Base-by-base conservation (phyloP, 1,284 basidiomycete genomes). In the Sporisorium sorghi region DNA sequence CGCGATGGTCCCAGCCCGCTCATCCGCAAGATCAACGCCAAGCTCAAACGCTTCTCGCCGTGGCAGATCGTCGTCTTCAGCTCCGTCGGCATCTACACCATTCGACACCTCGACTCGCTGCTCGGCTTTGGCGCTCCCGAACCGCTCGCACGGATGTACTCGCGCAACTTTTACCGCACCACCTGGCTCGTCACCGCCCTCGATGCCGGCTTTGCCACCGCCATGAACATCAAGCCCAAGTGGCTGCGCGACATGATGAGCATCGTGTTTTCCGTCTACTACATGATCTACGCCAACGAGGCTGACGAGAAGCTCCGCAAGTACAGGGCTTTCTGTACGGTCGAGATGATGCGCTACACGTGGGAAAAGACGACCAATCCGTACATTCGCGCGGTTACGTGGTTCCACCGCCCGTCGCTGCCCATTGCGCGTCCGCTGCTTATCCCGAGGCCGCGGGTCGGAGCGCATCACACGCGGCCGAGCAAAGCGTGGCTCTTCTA, bases 301-400 rank as follows among this genome's bases (percentile, higher is more conserved):
- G 96, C 91, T 0, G 96, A 99, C 77, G 82, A 83, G 58, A 83
- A 97, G 93, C 88, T 99, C 50, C 90, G 94, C 63, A 89, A 91
- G 69, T 97, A 92, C 83, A 88, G 96, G 76, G 94, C 94, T 24
- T 90, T 96, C 1, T 94, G 94, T 60, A 97, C 94, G 0, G 90
- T 98, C 28, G 95, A 98, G 85, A 94, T 98, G 91, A 89, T 99
- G 40, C 89, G 96, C 10, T 88, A 89, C 11, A 97, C 94, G 9
- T 98, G 96, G 96, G 93, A 97, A 85, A 99, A 99, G 87, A 93
- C 93, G 0, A 89, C 88, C 10, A 97, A 98, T 85, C 95, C 94
- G 64, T 93, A 94, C 86, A 87, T 97, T 69, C 90, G 91, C 35
- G 85, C 90, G 23, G 76, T 92, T 46, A 90, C 90, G 4, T 86